Evolutionary conservation across 345 rosid genomes (phyloP).

Genomic region (Triadica sebifera): DNA sequence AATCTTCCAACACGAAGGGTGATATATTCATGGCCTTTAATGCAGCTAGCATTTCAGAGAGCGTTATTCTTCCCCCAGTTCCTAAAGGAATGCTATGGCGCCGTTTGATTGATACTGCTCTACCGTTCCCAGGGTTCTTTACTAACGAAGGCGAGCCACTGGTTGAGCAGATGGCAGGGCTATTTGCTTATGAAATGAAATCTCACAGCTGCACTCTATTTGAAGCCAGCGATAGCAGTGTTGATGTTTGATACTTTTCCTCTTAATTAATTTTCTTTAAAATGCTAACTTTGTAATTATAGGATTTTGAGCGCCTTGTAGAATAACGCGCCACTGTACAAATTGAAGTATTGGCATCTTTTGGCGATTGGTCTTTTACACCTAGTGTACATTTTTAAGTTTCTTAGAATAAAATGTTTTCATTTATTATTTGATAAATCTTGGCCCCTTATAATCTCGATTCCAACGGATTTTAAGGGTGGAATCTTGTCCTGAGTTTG

Average conservation of each 20-base stretch:
- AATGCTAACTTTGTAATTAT: constrained; percentile 15
- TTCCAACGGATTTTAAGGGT: not conserved
- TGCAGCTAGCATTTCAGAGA: constrained; percentile 45
- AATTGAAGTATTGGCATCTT: not conserved
- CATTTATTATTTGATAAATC: not conserved
- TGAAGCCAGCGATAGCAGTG: constrained; percentile 48
- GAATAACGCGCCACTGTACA: constrained; percentile 9
- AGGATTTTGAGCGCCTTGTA: not conserved
- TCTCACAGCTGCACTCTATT: constrained; percentile 76
- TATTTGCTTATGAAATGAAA: constrained; percentile 60
- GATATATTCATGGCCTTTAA: constrained; percentile 69
- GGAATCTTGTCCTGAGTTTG: not conserved
- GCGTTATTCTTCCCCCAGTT: constrained; percentile 52
- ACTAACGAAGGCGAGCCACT: constrained; percentile 53
- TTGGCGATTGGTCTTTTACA: not conserved
- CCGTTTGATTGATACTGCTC: constrained; percentile 73
- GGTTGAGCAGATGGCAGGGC: constrained; percentile 44
- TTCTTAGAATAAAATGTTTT: constrained; percentile 10
- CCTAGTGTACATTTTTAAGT: constrained; percentile 2
- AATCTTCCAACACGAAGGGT: constrained; percentile 36
- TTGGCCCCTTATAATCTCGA: not conserved
- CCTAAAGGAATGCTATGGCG: constrained; percentile 60
- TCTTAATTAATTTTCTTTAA: not conserved
- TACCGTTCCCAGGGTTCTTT: constrained; percentile 84
- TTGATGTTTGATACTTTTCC: constrained; percentile 23